phyloP scores from a whole-genome alignment of 306 rosid species.

The Rosa multiflora region DNA sequence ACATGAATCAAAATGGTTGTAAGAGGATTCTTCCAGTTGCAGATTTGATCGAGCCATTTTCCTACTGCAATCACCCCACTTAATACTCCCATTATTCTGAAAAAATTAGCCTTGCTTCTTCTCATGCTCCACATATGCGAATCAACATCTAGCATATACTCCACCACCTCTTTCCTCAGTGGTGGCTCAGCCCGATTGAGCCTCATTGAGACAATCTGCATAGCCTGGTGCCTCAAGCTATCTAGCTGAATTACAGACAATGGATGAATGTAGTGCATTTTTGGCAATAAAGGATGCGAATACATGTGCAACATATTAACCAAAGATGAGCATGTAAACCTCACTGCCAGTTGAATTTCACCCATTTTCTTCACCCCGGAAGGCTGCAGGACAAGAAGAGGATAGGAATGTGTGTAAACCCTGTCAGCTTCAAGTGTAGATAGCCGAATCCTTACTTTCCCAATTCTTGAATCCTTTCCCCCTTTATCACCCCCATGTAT shows the following conservation, averaged over 20 bases:
- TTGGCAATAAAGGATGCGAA: conserved; percentile 81
- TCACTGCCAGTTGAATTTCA: conserved; percentile 82
- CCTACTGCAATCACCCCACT: conserved; percentile 65
- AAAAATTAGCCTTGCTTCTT: conserved; percentile 95
- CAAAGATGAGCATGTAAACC: conserved; percentile 74
- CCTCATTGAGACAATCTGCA: conserved; percentile 76
- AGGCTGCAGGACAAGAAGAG: conserved; percentile 63
- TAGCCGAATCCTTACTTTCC: conserved; percentile 78
- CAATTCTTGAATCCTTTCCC: conserved; percentile 74
- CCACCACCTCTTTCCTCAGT: conserved; percentile 78
- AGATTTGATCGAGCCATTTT: conserved; percentile 84
- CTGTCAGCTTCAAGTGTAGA: conserved; percentile 83
- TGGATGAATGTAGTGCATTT: conserved; percentile 93
- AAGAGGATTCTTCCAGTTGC: conserved; percentile 88
- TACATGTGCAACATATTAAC: conserved; percentile 70
- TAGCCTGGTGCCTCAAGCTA: conserved; percentile 79
- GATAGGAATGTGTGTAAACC: conserved; percentile 88
- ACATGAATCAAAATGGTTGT: conserved; percentile 79
- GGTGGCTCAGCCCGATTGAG: conserved; percentile 83
- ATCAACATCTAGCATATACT: conserved; percentile 91
- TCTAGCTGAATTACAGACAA: conserved; percentile 77
- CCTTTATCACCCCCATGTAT: conserved; percentile 55
- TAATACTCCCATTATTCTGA: conserved; percentile 83
- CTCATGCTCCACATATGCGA: conserved; percentile 97
- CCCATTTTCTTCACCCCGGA: conserved; percentile 94